Evolutionary conservation across 352 stramenopile genomes (phyloP).

Genomic region (Pythium sp.): DNA sequence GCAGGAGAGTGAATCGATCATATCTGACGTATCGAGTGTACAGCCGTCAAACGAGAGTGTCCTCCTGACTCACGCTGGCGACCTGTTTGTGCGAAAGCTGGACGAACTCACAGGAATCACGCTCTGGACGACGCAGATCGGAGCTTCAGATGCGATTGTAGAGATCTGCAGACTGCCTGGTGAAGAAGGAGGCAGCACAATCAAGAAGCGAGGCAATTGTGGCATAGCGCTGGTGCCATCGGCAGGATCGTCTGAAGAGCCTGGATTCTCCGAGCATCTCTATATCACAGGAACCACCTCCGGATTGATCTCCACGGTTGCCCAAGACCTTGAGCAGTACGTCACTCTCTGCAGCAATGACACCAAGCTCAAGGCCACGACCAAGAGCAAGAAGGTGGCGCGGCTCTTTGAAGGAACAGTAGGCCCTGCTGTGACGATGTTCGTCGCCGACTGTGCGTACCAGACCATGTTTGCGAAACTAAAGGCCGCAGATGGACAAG

Average conservation of each 20-base stretch:
- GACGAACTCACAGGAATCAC: conserved; percentile 12
- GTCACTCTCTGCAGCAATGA: conserved; percentile 11
- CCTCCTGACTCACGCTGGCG: not conserved
- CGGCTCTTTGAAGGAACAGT: conserved; percentile 7
- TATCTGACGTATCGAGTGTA: not conserved
- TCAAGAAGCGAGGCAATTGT: conserved; percentile 9
- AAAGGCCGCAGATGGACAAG: conserved; percentile 6
- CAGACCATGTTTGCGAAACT: conserved; percentile 22
- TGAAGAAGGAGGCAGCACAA: not conserved
- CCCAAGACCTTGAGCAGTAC: conserved; percentile 20
- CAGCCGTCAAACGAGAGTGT: not conserved
- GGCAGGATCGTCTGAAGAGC: not conserved
- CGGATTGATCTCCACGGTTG: conserved; percentile 22
- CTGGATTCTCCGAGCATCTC: not conserved
- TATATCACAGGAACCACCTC: conserved; percentile 22
- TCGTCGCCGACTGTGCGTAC: not conserved
- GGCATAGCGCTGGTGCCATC: not conserved
- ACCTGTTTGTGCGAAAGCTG: conserved; percentile 28
- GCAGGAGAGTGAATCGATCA: not conserved
- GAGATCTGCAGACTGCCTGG: conserved; percentile 6
- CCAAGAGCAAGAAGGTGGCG: conserved; percentile 2
- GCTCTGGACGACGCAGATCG: conserved; percentile 23
- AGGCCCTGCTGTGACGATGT: not conserved
- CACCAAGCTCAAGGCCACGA: not conserved
- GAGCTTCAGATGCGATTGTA: not conserved